These are phyloP conservation scores for Mycena galericulata DNA, from an alignment of 768 basidiomycete genomes.

Conservation along the genomic window DNA sequence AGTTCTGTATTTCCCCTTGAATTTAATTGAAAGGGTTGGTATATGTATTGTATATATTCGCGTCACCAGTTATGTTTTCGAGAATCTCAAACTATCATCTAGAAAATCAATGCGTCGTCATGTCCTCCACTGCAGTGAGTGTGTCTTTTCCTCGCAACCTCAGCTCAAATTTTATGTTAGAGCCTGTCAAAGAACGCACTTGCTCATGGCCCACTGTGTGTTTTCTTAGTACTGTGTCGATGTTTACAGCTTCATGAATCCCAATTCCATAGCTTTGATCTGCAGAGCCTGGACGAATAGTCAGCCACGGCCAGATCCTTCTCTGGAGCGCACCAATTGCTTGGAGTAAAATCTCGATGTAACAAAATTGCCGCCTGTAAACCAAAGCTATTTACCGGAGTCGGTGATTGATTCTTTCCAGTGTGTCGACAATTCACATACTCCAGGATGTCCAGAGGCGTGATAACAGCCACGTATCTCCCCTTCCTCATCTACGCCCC, in stretches of 20 bases:
- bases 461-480: slow-evolving; percentile 19
- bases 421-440: neutral
- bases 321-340: slow-evolving; percentile 13
- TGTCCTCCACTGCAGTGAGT: no score
- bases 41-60: no score
- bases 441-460: slow-evolving; percentile 15
- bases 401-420: neutral
- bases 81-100: no score
- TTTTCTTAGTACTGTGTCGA: neutral
- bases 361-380: slow-evolving; percentile 4
- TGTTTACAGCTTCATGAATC: neutral
- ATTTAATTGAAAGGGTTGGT: no score
- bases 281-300: slow-evolving; percentile 9
- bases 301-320: no score
- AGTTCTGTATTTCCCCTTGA: no score
- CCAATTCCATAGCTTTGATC: slow-evolving; percentile 18
- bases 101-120: no score
- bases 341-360: slow-evolving; percentile 16
- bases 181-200: no score
- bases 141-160: no score
- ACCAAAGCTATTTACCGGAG: slow-evolving; percentile 10
- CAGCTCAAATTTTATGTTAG: no score
- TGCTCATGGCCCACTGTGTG: no score
- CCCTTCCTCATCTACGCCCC: slow-evolving; percentile 18
- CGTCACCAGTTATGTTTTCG: no score